Base-by-base conservation (phyloP, 2,329 filamentous ascomycete genomes). In the Neonectria coccinea region DNA sequence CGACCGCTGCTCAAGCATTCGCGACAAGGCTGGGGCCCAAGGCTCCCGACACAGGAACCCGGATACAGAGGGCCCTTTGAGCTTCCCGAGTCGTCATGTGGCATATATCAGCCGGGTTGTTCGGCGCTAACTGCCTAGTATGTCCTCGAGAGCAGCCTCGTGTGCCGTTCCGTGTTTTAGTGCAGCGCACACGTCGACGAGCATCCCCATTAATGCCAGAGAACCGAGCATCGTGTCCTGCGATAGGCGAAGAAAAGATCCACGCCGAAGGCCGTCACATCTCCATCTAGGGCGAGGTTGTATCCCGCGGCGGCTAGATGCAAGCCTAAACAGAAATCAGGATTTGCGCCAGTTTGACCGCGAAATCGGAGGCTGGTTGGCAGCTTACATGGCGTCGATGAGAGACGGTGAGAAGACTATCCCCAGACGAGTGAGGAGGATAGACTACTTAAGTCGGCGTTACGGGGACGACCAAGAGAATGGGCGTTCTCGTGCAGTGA, bases 121-220 rank as follows among this genome's bases (percentile, higher is more conserved):
- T 47, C 44, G 44, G 44, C 44, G 44, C 44, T 47, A 47, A 22
- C 44, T 47, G 44, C 44, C 20, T 47, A 47, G 44, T 47, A 27
- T 47, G 20, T 25, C 12, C 2, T 27, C 44, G 27, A 16, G 2
- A 27, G 44, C 44, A 25, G 22, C 44, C 22, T 25, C 11, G 20
- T 16, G 22, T 27, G 44, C 11, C 20, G 9, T 27, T 47, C 20
- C 22, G 20, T 27, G 18, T 47, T 27, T 27, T 16, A 47, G 44
- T 16, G 16, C 12, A 47, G 27, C 44, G 12, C 44, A 25, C 16
- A 14, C 18, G 44, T 14, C 44, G 20, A 25, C 22, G 44, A 16
- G 22, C 44, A 47, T 47, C 5, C 20, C 42, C 42, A 14, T 25
- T 7, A 16, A 6, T 45, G 11, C 42, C 4, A 7, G 16, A 25